These are phyloP conservation scores for Gossypioides kirkii DNA, from an alignment of 345 rosid genomes.

Conservation along the genomic window DNA sequence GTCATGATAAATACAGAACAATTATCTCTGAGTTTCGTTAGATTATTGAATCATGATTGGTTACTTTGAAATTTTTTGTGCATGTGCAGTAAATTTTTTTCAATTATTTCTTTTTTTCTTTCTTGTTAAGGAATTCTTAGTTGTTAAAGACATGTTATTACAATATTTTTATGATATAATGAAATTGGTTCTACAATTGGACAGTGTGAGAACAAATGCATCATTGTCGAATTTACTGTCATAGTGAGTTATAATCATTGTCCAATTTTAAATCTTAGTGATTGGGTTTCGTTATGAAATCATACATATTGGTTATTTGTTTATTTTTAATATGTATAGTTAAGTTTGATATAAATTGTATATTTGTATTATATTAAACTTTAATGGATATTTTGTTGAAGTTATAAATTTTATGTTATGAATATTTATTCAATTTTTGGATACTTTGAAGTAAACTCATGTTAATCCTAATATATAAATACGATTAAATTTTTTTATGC, in stretches of 20 bases:
- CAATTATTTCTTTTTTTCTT: neutral
- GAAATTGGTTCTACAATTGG: neutral
- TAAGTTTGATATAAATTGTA: no score
- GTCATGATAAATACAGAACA: neutral
- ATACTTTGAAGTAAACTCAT: no score
- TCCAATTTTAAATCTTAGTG: no score
- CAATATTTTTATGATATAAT: neutral
- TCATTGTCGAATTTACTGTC: neutral
- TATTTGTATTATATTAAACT: no score
- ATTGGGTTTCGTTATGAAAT: no score
- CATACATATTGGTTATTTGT: no score
- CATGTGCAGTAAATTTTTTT: neutral
- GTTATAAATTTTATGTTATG: no score
- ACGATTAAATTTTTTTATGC: no score
- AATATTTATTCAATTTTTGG: no score
- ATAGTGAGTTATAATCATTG: conserved; percentile 35
- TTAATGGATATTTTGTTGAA: no score
- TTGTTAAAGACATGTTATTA: neutral
- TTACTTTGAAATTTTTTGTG: neutral
- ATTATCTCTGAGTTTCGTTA: neutral
- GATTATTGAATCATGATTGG: neutral
- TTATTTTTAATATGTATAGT: no score
- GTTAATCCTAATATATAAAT: no score
- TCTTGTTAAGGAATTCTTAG: neutral
- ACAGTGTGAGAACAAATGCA: neutral